These are phyloP conservation scores for Sporothrix dimorphospora DNA, from an alignment of 2,329 filamentous ascomycete genomes.

Conservation along the genomic window DNA sequence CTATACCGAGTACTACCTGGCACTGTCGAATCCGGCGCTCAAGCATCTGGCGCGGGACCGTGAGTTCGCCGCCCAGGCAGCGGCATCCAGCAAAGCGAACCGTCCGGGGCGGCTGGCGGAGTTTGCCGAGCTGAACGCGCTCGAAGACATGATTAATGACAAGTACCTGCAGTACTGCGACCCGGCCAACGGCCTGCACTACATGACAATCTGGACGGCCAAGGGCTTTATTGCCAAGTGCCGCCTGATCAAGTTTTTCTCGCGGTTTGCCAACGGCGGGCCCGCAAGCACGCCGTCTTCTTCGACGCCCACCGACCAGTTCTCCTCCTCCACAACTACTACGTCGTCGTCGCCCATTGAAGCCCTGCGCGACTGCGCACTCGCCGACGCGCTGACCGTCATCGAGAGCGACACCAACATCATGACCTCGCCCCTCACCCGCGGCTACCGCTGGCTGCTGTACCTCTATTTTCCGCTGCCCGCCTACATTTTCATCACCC, in stretches of 20 bases:
- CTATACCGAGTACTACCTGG: constrained; percentile 42
- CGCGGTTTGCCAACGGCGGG: not conserved
- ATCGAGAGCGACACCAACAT: constrained; percentile 46
- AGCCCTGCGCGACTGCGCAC: constrained; percentile 37
- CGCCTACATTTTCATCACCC: constrained; percentile 47
- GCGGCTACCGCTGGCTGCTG: constrained; percentile 45
- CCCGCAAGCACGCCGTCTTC: constrained; percentile 23
- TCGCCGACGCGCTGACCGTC: constrained; percentile 41
- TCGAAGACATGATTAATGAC: constrained; percentile 50
- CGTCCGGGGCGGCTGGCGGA: constrained; percentile 32
- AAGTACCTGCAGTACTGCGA: constrained; percentile 51
- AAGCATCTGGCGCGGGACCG: constrained; percentile 36
- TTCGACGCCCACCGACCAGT: constrained; percentile 18
- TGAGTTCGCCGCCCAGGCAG: not conserved
- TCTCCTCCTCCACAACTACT: not conserved
- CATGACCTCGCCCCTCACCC: constrained; percentile 38
- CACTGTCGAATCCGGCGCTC: constrained; percentile 42
- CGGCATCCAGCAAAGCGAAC: not conserved
- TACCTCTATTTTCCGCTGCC: constrained; percentile 46
- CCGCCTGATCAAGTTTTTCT: constrained; percentile 51
- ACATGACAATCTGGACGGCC: constrained; percentile 45
- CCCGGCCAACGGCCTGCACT: constrained; percentile 45
- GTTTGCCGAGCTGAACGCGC: constrained; percentile 38
- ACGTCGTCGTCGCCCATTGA: not conserved
- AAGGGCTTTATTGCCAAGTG: constrained; percentile 51